Evolutionary conservation across 257 asterid genomes (phyloP), one percentile per base, ranked within the genome.

Genomic region (Lycium ferocissimum): DNA sequence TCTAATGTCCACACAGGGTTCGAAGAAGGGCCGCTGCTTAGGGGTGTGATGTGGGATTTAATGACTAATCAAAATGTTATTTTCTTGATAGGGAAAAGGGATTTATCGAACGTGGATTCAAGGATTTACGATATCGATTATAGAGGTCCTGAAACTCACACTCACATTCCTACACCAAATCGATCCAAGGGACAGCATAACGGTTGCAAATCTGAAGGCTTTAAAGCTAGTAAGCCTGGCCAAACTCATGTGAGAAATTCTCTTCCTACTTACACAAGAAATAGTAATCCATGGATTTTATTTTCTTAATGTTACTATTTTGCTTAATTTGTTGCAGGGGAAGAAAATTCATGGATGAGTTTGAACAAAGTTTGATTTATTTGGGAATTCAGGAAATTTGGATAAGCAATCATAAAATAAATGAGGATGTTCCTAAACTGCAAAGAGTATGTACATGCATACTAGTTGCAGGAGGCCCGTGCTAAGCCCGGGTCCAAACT

Each of bases 91-190:
- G 92, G 88, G 69, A 82, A 83, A 59, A 53, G 79, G 89, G 79
- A 83, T 70, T 89, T 53, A 87, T 78, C 78, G 73, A 86, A 82
- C 2, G 59, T 80, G 85, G 88, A 85, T 22, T 70, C 88, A 6
- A 83, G 79, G 35, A 43, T 87, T 9, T 92, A 90, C 65, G 90
- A 89, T 0, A 90, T 92, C 80, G 92, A 90, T 75, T 89, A 89
- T 78, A 86, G 90, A 87, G 93, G 92, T 3, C 92, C 92, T 45
- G 92, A 90, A 84, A 89, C 93, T n/a, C 94, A 90, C 84, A 63
- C 88, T 0, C 80, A 87, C 65, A 43, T 71, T 61, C 90, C 93
- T 49, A 90, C 92, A 35, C 91, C 92, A 5, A 88, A 83, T 79
- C 88, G 86, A 86, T 89, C 82, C 65, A 87, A 80, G 13, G 81